Evolutionary conservation across 805 yeast species (phyloP), one percentile per base, ranked within the genome.

Genomic region (Metahyphopichia silvanorum): DNA sequence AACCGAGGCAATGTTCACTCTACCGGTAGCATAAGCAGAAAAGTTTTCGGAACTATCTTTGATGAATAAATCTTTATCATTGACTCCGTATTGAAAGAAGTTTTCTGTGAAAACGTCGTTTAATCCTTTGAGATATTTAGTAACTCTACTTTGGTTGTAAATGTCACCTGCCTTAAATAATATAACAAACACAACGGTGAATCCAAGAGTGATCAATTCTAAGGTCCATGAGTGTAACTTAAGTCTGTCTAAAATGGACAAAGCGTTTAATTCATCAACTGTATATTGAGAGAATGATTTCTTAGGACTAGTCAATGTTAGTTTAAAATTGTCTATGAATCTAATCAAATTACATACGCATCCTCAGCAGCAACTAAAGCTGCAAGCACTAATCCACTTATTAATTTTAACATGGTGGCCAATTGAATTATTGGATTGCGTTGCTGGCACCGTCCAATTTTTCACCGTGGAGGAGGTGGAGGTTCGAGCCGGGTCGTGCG

Each of bases 21-120:
- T 80, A 40, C 98, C 98, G 36, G 95, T 75, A 26, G 96, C 95
- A 55, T 86, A 93, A 22, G 85, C 68, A 67, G 73, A 60, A 57
- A 60, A 86, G 38, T 70, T 65, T 46, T 82, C 79, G 16, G 79
- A 64, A 30, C 78, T 74, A 51, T 83, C 94, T 55, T 76, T 71
- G 44, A 79, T 66, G 42, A 70, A 67, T 47, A 77, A 59, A 35
- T 66, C 55, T 15, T 60, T 63, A 24, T 51, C 35, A 5, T 66
- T 51, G 21, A 71, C 76, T 40, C 96, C 96, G 38, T 82, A 89
- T 54, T 83, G 88, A 48, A 69, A 76, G 55, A 93, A 93, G 55
- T 89, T 82, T 24, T 73, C 71, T 27, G 70, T 65, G 38, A 89
- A 67, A 7, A 70, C 74, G 1, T 71, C 74, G 20, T 67, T 51